phyloP scores from a whole-genome alignment of 306 rosid genomes.

The Abrus precatorius region DNA sequence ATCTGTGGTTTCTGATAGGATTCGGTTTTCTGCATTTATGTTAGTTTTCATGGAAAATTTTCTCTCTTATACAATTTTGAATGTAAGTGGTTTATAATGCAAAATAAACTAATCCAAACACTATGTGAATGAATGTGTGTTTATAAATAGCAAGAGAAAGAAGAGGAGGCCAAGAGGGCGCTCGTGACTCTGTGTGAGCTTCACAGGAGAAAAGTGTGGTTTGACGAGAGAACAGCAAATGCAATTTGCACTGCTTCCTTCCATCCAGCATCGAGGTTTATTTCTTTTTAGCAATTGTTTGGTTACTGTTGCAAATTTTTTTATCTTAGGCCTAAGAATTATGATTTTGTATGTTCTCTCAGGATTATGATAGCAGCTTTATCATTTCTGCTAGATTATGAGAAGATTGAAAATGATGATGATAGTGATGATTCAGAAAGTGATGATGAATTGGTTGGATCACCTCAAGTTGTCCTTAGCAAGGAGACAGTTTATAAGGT shows the following conservation, averaged over 20 bases:
- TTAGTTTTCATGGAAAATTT: neutral
- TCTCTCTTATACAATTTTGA: neutral
- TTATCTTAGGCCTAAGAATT: neutral
- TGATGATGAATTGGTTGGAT: slow-evolving; percentile 67
- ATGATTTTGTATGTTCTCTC: slow-evolving; percentile 37
- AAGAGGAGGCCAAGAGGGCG: slow-evolving; percentile 72
- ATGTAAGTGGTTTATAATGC: neutral
- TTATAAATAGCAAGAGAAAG: slow-evolving; percentile 76
- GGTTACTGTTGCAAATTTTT: slow-evolving; percentile 11
- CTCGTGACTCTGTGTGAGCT: slow-evolving; percentile 80
- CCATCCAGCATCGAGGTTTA: slow-evolving; percentile 82
- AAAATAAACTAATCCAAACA: neutral
- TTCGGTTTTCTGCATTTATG: neutral
- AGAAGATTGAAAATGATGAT: slow-evolving; percentile 76
- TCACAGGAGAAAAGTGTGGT: slow-evolving; percentile 82
- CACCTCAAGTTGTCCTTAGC: slow-evolving; percentile 66
- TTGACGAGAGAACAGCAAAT: slow-evolving; percentile 89
- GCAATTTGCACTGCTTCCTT: slow-evolving; percentile 85
- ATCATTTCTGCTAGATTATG: slow-evolving; percentile 85
- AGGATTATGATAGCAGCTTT: slow-evolving; percentile 92
- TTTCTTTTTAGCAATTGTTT: neutral
- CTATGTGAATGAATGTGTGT: slow-evolving; percentile 27
- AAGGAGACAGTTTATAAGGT: slow-evolving; percentile 87
- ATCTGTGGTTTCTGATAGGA: neutral
- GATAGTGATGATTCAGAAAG: slow-evolving; percentile 77